Base-by-base conservation (phyloP, 192 early-diverging fungal species). In the Dissophora globulifera region DNA sequence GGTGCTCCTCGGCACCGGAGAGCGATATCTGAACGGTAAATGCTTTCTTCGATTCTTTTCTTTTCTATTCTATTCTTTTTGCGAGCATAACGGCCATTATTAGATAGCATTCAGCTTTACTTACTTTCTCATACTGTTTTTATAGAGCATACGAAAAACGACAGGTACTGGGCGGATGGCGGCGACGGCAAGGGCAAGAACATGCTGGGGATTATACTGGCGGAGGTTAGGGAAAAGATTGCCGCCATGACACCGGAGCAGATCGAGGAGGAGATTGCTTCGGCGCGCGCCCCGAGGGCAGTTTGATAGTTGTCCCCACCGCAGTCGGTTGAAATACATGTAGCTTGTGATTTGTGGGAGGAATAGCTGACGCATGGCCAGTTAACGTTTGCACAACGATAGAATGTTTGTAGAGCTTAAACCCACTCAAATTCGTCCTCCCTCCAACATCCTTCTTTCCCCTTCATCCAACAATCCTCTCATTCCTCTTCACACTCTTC, bases 161-260 rank as follows among this genome's bases (percentile, higher is more conserved):
- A 84, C 40, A n/a, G 50, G 12, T 81, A 79, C 54, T 79, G 82
- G 78, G 78, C 71, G 16, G 82, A 80, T 61, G 78, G 82, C 42
- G 69, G 62, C 1, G 35, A 65, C 62, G 63, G 68, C 9, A 58
- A 56, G 25, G 82, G 79, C 32, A 50, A 64, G 30, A 80, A 82
- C 59, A 70, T 67, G 63, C 41, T 82, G 20, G 80, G 80, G 1
- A 27, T 68, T 7, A 52, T 75, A 1, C 29, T 82, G 35, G 52
- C 59, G 59, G 66, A 75, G 20, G 38, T 65, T 9, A 38, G 80
- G 17, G 32, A 22, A 17, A 49, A 69, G 35, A 46, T 82, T 17
- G 30, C 48, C 25, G 22, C 16, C 5, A 75, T 75, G 70, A 64
- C 35, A 9, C 48, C 52, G 0, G 55, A 74, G 41, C 52, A 64